These are phyloP conservation scores for Mantamonas sphyraenae DNA, from an alignment of 78 protist genomes.

Conservation along the genomic window DNA sequence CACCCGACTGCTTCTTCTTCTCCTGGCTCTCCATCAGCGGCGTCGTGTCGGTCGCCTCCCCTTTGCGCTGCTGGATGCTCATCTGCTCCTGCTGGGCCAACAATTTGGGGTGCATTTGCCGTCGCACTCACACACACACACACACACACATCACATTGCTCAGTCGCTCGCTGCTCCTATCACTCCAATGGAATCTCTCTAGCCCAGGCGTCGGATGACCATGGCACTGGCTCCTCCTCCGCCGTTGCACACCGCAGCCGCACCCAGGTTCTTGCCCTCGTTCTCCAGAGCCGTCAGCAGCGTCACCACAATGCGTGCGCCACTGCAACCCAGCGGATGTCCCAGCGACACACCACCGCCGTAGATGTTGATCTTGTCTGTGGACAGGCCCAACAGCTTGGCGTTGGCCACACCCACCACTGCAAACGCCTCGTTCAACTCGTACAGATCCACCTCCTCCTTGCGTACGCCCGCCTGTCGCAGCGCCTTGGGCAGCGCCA, in stretches of 20 bases:
- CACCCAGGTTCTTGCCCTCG: constrained; percentile 13
- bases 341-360: constrained; percentile 85
- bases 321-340: constrained; percentile 74
- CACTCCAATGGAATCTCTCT: too few relatives aligned
- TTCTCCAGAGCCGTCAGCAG: constrained; percentile 14
- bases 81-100: too few relatives aligned
- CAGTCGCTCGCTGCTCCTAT: too few relatives aligned
- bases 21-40: too few relatives aligned
- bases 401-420: constrained; percentile 46
- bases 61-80: too few relatives aligned
- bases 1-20: too few relatives aligned
- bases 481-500: neutral
- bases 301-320: constrained; percentile 59
- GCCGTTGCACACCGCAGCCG: constrained; percentile 50
- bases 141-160: too few relatives aligned
- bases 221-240: too few relatives aligned
- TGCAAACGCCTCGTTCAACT: constrained; percentile 44
- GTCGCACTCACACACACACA: too few relatives aligned
- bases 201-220: too few relatives aligned
- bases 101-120: too few relatives aligned
- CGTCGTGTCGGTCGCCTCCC: too few relatives aligned
- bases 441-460: constrained; percentile 16
- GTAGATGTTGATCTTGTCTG: constrained; percentile 32
- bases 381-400: constrained; percentile 17
- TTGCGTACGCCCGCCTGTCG: neutral